Percentiles rank a stretch among this genome's conserved stretches.
Evolutionary conservation across 768 basidiomycete genomes (phyloP).

Genomic region (Daedaleopsis nitida): DNA sequence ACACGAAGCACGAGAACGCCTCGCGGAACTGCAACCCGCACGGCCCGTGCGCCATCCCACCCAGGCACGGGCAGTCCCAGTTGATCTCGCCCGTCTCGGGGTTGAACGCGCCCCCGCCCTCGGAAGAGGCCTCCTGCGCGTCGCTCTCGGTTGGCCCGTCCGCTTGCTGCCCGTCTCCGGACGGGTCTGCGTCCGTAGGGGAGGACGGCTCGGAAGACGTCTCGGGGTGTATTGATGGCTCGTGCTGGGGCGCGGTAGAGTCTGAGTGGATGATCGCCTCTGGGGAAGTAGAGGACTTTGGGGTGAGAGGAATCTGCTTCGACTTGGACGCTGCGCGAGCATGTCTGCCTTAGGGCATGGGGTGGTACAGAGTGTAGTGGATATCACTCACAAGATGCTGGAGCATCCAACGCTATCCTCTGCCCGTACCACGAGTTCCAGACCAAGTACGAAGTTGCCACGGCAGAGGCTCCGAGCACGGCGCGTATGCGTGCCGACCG

Average conservation of each 20-base stretch:
- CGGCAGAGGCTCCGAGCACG: slow-evolving; percentile 33
- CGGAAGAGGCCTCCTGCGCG: slow-evolving; percentile 27
- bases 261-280: slow-evolving; percentile 10
- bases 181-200: slow-evolving; percentile 4
- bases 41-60: slow-evolving; percentile 97
- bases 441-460: slow-evolving; percentile 33
- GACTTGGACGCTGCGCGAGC: slow-evolving; percentile 15
- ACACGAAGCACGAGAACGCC: slow-evolving; percentile 96
- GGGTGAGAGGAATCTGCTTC: slow-evolving; percentile 17
- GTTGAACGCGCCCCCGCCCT: slow-evolving; percentile 70
- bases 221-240: slow-evolving; percentile 8
- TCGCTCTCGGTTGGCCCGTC: slow-evolving; percentile 15
- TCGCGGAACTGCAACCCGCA: slow-evolving; percentile 92
- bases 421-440: slow-evolving; percentile 31
- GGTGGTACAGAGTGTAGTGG: neutral
- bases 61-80: slow-evolving; percentile 99
- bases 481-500: slow-evolving; percentile 24
- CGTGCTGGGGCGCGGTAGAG: slow-evolving; percentile 3
- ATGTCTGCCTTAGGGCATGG: neutral
- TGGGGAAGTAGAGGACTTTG: slow-evolving; percentile 12
- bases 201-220: slow-evolving; percentile 1
- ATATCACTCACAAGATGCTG: slow-evolving; percentile 12
- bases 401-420: slow-evolving; percentile 24
- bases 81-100: slow-evolving; percentile 99
- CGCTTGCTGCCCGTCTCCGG: neutral